Percentiles rank a stretch among this genome's conserved stretches.
Conservation (phyloP, 257 asterid genomes). For the Paulownia fortunei region DNA sequence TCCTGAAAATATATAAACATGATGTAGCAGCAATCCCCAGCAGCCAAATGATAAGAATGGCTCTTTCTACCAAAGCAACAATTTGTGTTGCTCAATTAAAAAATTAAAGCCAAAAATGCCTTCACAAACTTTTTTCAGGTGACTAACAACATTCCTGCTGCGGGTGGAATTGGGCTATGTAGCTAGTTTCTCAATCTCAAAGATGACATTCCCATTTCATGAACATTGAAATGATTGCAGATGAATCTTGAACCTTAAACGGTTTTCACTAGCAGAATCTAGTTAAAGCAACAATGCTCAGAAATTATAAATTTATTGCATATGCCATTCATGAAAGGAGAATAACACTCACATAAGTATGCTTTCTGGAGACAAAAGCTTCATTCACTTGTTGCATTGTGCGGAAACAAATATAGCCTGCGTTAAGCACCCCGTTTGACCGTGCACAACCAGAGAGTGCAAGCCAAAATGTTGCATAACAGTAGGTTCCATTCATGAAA, state of each 20-base stretch:
- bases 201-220: background rate
- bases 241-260: conserved; percentile 5
- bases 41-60: background rate
- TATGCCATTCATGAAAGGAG: background rate
- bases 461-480: conserved; percentile 65
- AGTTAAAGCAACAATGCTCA: background rate
- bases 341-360: conserved; percentile 60
- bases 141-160: background rate
- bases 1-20: conserved; percentile 3
- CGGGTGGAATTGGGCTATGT: background rate
- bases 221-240: background rate
- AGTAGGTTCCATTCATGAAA: conserved; percentile 56
- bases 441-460: conserved; percentile 87
- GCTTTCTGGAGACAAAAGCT: conserved; percentile 49
- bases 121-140: background rate
- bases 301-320: background rate
- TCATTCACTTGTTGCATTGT: conserved; percentile 65
- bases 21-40: background rate
- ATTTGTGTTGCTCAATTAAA: background rate
- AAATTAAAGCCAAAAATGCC: background rate
- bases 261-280: background rate
- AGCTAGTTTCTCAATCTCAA: background rate
- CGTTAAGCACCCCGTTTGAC: conserved; percentile 92
- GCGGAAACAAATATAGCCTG: conserved; percentile 79
- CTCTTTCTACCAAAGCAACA: conserved; percentile 6